phyloP scores from a whole-genome alignment of 176 grass and related monocot genomes.

The Dactylis glomerata region DNA sequence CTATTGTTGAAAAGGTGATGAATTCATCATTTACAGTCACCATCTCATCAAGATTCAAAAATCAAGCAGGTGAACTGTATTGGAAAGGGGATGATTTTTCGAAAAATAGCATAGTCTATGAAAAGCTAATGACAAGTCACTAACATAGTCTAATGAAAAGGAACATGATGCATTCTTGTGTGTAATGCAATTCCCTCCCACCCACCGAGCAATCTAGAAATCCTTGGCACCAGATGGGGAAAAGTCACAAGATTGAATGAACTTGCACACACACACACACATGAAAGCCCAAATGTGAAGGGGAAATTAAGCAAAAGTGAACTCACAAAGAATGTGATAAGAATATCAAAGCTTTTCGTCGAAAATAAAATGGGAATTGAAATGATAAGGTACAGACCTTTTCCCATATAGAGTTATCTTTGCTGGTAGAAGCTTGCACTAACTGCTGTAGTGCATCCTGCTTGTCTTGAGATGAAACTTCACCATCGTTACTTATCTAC shows the following conservation, averaged over 20 bases:
- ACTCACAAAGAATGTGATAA: neutral
- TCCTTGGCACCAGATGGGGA: neutral
- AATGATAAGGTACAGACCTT: conserved; percentile 50
- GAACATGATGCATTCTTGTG: neutral
- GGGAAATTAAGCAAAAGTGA: neutral
- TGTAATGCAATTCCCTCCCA: neutral
- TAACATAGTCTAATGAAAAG: neutral
- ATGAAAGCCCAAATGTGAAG: neutral
- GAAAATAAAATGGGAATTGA: conserved; percentile 1
- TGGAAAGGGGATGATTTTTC: neutral
- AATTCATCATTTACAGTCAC: neutral
- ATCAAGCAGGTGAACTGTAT: neutral
- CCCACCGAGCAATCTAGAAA: neutral
- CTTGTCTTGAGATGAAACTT: conserved; percentile 57
- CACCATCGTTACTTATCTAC: conserved; percentile 58
- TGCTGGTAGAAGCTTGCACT: conserved; percentile 51
- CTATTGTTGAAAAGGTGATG: conserved; percentile 5
- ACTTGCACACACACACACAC: neutral
- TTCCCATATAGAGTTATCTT: conserved; percentile 69
- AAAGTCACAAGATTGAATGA: neutral
- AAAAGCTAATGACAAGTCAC: neutral
- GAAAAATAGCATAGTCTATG: neutral
- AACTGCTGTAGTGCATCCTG: conserved; percentile 64
- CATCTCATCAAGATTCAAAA: neutral
- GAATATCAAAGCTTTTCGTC: neutral